Base-by-base conservation (phyloP, 148 eudicot species). In the Cornus kousa region DNA sequence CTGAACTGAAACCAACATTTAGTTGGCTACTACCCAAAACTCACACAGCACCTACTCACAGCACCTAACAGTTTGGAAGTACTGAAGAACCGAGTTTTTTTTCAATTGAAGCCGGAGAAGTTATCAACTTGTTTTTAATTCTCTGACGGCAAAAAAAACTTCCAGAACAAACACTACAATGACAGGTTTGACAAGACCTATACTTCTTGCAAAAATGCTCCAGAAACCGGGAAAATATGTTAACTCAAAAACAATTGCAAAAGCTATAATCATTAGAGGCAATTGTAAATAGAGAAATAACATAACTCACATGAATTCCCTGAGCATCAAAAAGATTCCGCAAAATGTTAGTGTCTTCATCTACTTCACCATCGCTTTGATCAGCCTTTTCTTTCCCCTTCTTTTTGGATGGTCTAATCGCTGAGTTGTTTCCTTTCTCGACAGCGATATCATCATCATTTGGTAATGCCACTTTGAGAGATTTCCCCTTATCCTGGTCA, bases 281-380 rank as follows among this genome's bases (percentile, higher is more conserved):
- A 76, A n/a, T 24, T 50, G 67, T 28, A 7, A 23, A 73, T 7
- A 12, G 3, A 78, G 48, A 24, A 74, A 43, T 24, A 46, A 73
- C 75, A 70, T 80, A 80, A 78, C 97, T 90, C 90, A 92, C 99
- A 83, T 96, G 99, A 81, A 96, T 96, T 78, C 99, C 99, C 65
- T 96, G 94, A 69, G 97, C 91, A 64, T 90, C 95, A 84, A 96
- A 92, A 71, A 96, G 99, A 85, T 80, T 83, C 79, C 86, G 88
- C 77, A 96, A 81, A 72, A 96, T 88, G 82, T 82, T 80, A 55
- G 94, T 88, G 85, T 96, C 99, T 70, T 85, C 94, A 74, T 90
- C 89, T 20, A 80, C 88, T 67, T 83, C 82, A 39, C 43, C 81
- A 75, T 83, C 87, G 70, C 74, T 86, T 68, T 81, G 78, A 81